Evolutionary conservation across 179 eudicot genomes (phyloP).

Genomic region (Heliamphora pulchella): DNA sequence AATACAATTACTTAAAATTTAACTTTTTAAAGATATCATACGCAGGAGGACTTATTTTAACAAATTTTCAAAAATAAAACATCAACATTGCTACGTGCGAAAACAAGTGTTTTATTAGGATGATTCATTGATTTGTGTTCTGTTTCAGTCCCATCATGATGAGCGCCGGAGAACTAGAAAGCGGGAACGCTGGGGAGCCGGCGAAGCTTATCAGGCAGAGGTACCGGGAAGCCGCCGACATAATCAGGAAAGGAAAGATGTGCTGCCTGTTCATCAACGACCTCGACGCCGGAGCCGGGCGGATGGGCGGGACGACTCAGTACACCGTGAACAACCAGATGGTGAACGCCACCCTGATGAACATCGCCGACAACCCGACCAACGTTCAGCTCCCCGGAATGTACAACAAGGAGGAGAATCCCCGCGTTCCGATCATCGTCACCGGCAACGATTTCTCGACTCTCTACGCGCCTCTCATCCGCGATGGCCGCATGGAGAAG

Average conservation of each 20-base stretch:
- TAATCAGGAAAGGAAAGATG: slow-evolving; percentile 65
- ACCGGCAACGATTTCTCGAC: slow-evolving; percentile 72
- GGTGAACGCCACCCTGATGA: slow-evolving; percentile 75
- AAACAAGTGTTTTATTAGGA: too few relatives aligned
- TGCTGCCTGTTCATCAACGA: slow-evolving; percentile 65
- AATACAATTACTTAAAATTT: too few relatives aligned
- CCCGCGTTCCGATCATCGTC: slow-evolving; percentile 60
- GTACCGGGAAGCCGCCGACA: slow-evolving; percentile 64
- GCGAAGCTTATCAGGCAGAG: slow-evolving; percentile 62
- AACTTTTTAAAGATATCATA: too few relatives aligned
- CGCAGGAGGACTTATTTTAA: too few relatives aligned
- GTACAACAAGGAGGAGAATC: slow-evolving; percentile 64
- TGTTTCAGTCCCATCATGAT: slow-evolving; percentile 58
- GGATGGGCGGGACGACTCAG: slow-evolving; percentile 66
- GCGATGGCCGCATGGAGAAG: too few relatives aligned
- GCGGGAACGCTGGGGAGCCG: slow-evolving; percentile 71
- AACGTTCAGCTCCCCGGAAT: slow-evolving; percentile 65
- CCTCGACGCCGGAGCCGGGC: slow-evolving; percentile 66
- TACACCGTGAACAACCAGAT: slow-evolving; percentile 72
- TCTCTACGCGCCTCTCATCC: slow-evolving; percentile 19
- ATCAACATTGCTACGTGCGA: too few relatives aligned
- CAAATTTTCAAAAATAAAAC: too few relatives aligned
- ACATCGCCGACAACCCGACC: slow-evolving; percentile 65
- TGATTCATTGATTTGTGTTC: background rate
- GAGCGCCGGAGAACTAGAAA: slow-evolving; percentile 72